phyloP scores from a whole-genome alignment of 2,329 filamentous ascomycete genomes.

The Colletotrichum sp. region DNA sequence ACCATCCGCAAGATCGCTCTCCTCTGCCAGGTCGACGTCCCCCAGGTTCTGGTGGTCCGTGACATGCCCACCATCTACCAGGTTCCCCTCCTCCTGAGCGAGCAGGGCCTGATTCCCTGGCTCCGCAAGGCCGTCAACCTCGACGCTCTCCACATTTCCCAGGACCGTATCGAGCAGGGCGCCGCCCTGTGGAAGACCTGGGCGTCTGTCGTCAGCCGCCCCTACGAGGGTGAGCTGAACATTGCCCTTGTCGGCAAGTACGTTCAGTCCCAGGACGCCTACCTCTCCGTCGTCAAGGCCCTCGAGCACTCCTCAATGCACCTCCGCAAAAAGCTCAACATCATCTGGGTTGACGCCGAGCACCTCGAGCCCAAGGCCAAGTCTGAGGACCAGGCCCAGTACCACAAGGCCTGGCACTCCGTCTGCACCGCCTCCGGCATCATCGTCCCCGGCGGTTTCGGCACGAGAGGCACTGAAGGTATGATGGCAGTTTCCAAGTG shows the following conservation, averaged over 20 bases:
- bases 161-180: conserved; percentile 66
- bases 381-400: conserved; percentile 70
- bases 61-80: conserved; percentile 93
- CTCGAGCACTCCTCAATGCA: conserved; percentile 92
- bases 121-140: conserved; percentile 71
- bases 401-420: conserved; percentile 85
- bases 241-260: conserved; percentile 97
- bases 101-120: conserved; percentile 76
- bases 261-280: conserved; percentile 81
- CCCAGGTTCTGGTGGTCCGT: conserved; percentile 88
- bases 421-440: conserved; percentile 74
- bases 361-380: conserved; percentile 76
- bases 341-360: conserved; percentile 85
- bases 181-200: conserved; percentile 63
- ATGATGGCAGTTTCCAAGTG: conserved; percentile 90
- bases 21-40: conserved; percentile 84
- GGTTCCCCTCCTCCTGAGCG: conserved; percentile 87
- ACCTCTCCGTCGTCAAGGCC: conserved; percentile 83
- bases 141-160: conserved; percentile 57
- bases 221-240: conserved; percentile 72
- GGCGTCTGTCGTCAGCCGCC: conserved; percentile 68
- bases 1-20: conserved; percentile 88
- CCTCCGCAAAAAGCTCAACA: conserved; percentile 77
- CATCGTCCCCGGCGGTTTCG: conserved; percentile 80
- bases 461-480: conserved; percentile 80